Evolutionary conservation across 2,329 filamentous ascomycete species (phyloP).

Genomic region (Pseudocercospora macadamiae): DNA sequence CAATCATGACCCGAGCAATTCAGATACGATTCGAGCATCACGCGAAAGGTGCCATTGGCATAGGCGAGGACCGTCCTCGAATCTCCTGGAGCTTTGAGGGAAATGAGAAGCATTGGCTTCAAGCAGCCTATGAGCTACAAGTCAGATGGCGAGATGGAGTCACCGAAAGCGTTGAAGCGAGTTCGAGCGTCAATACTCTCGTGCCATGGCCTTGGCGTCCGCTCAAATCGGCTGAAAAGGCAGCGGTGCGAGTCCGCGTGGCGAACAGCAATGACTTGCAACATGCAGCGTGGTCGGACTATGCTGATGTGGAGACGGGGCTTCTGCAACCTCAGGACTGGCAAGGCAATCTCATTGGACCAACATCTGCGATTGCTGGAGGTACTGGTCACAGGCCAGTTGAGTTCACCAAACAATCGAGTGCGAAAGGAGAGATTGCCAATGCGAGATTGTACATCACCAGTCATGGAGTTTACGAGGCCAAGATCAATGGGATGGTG

Average conservation of each 20-base stretch:
- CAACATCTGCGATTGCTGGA: background rate
- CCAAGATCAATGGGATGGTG: slow-evolving; percentile 48
- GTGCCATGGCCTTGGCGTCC: slow-evolving; percentile 8
- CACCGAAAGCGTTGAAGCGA: background rate
- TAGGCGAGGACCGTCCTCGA: slow-evolving; percentile 2
- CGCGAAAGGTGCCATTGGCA: slow-evolving; percentile 2
- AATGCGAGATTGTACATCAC: slow-evolving; percentile 10
- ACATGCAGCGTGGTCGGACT: background rate
- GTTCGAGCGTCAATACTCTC: background rate
- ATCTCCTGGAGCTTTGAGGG: slow-evolving; percentile 11
- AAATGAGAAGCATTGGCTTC: background rate
- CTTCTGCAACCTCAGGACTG: slow-evolving; percentile 1
- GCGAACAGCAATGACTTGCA: background rate
- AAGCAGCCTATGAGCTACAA: slow-evolving; percentile 7
- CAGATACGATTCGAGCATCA: slow-evolving; percentile 8
- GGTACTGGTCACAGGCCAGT: background rate
- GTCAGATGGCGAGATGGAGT: background rate
- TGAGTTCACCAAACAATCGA: background rate
- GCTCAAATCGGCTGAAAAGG: background rate
- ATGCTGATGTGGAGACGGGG: background rate
- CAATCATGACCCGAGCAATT: background rate
- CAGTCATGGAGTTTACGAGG: slow-evolving; percentile 12
- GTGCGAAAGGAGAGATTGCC: background rate
- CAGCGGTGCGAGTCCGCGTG: slow-evolving; percentile 2
- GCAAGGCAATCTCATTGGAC: slow-evolving; percentile 1